phyloP scores from a whole-genome alignment of 805 yeast species.

The Grigorovia transvaalensis region DNA sequence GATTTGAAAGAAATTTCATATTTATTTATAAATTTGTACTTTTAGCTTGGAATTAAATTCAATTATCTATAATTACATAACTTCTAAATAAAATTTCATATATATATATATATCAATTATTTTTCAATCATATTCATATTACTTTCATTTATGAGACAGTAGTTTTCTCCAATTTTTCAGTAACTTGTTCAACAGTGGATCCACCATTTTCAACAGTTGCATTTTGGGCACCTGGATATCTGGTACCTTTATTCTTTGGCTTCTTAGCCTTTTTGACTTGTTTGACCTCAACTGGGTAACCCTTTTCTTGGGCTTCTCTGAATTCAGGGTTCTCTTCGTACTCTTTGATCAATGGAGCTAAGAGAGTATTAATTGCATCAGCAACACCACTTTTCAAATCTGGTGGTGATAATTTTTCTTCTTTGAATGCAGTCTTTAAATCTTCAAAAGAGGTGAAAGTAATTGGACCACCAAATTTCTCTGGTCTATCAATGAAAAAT shows the following conservation, averaged over 20 bases:
- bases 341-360: constrained; percentile 76
- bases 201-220: constrained; percentile 25
- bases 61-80: background rate
- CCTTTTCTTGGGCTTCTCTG: constrained; percentile 62
- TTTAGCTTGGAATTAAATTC: background rate
- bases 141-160: constrained; percentile 1
- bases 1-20: background rate
- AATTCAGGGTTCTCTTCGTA: constrained; percentile 55
- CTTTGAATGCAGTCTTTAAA: constrained; percentile 60
- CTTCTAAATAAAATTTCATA: background rate
- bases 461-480: constrained; percentile 92
- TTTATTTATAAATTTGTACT: background rate
- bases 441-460: constrained; percentile 57
- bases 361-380: constrained; percentile 66
- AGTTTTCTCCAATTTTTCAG: constrained; percentile 21
- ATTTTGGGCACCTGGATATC: constrained; percentile 60
- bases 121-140: background rate
- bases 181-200: constrained; percentile 9
- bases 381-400: constrained; percentile 91
- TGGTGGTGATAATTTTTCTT: constrained; percentile 75
- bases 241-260: constrained; percentile 81
- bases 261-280: constrained; percentile 60
- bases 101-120: background rate
- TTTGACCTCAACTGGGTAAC: constrained; percentile 70
- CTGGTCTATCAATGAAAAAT: constrained; percentile 82